Conservation (phyloP, 306 rosid species). For the Canavalia gladiata region DNA sequence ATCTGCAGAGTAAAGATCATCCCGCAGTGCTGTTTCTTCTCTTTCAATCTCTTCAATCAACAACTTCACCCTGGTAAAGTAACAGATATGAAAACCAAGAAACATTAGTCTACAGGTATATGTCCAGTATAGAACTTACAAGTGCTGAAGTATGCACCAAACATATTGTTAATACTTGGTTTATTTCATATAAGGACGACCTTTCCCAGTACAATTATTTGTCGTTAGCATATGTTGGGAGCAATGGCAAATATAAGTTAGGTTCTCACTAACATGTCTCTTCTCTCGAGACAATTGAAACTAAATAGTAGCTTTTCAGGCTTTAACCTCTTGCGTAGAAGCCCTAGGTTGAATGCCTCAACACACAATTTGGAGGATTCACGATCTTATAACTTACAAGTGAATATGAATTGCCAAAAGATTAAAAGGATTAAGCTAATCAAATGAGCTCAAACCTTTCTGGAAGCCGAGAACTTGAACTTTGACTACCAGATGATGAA, state of each 20-base stretch:
- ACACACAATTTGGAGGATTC: not conserved
- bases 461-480: constrained; percentile 79
- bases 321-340: constrained; percentile 28
- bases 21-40: constrained; percentile 87
- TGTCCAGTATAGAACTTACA: constrained; percentile 33
- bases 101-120: constrained; percentile 32
- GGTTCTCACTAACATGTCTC: constrained; percentile 28
- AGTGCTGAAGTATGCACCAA: constrained; percentile 20
- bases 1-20: constrained; percentile 88
- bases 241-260: constrained; percentile 37
- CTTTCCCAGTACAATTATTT: constrained; percentile 19
- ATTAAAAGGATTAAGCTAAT: constrained; percentile 16
- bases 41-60: constrained; percentile 88
- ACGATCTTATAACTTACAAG: constrained; percentile 13
- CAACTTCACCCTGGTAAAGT: constrained; percentile 75
- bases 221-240: constrained; percentile 7
- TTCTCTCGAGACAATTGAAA: constrained; percentile 29
- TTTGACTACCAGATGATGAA: constrained; percentile 71
- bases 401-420: constrained; percentile 20
- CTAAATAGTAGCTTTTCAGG: not conserved
- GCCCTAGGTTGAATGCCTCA: constrained; percentile 20
- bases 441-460: constrained; percentile 70
- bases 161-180: not conserved
- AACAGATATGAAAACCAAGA: constrained; percentile 44
- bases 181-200: constrained; percentile 36